Evolutionary conservation across 2,329 filamentous ascomycete genomes (phyloP).

Genomic region (Cercospora sp.): DNA sequence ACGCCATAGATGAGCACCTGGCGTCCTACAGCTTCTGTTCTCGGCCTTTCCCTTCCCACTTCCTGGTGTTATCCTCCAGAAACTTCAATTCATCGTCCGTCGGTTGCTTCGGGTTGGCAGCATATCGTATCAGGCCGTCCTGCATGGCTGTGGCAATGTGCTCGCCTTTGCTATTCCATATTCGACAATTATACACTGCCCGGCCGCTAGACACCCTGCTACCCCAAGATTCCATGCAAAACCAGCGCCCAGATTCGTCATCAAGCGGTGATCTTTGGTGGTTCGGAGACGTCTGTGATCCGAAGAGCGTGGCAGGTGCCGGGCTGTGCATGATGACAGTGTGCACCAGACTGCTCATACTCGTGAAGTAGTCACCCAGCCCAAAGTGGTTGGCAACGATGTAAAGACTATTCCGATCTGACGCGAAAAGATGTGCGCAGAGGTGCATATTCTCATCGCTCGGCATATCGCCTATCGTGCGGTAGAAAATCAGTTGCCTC

Average conservation of each 20-base stretch:
- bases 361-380: constrained; percentile 41
- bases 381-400: constrained; percentile 54
- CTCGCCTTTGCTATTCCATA: constrained; percentile 46
- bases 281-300: not conserved
- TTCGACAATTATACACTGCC: constrained; percentile 49
- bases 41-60: constrained; percentile 1
- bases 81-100: constrained; percentile 15
- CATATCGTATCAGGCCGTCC: constrained; percentile 49
- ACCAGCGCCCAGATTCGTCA: constrained; percentile 44
- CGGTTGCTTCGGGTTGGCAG: constrained; percentile 12
- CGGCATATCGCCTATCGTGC: constrained; percentile 43
- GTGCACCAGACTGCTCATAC: constrained; percentile 52
- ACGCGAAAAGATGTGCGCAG: constrained; percentile 59
- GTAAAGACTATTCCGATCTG: constrained; percentile 57
- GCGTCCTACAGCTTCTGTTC: constrained; percentile 11
- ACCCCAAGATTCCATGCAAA: constrained; percentile 52
- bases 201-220: constrained; percentile 48
- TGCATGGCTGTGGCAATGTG: constrained; percentile 52
- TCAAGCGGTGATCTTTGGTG: constrained; percentile 31
- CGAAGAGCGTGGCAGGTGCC: constrained; percentile 44
- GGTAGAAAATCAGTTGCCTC: constrained; percentile 49
- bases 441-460: constrained; percentile 55
- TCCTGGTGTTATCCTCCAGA: not conserved
- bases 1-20: not conserved
- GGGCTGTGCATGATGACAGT: constrained; percentile 52